Base-by-base conservation (phyloP, 148 eudicot genomes). In the Talinum fruticosum region DNA sequence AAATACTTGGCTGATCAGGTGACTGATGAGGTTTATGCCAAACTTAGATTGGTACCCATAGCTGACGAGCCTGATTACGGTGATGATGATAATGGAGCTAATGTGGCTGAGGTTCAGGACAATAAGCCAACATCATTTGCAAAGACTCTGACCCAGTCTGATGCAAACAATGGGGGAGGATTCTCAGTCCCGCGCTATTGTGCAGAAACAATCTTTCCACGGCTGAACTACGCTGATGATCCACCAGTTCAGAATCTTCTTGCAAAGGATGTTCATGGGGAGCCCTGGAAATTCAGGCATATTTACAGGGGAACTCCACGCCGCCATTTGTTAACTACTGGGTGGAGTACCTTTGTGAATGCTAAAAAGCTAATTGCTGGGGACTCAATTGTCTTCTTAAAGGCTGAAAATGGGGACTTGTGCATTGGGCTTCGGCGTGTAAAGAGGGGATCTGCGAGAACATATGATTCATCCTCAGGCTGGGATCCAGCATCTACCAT, bases 321-420 rank as follows among this genome's bases (percentile, higher is more conserved):
- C 80, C 84, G 99, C 19, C 99, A 95, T 85, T 86, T 95, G 19
- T 74, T 95, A 77, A 95, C 99, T 1, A 95, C 99, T 0, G 99
- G 99, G 1, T 95, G 99, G 97, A 95, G 99, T 77, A 86, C 92
- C 32, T 95, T 95, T 85, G 99, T 95, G 83, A 95, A 95, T 84
- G 93, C 90, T 24, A 95, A 95, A 81, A 95, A 90, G 85, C 93
- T 95, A 8, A 81, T 95, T 66, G 99, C 99, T 2, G 97, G 99
- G 26, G 99, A 95, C 66, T 92, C 99, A 1, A 93, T 95, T 54
- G 99, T 95, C 66, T 92, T 95, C 62, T 65, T 95, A n/a, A 89
- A 92, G 84, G 91, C 94, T 8, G 94, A 91, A 47, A 90, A 87
- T 28, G 99, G 97, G 33, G 99, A 95, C 71, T 87, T 95, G 16